phyloP scores from a whole-genome alignment of 192 early-diverging fungal species.

The Dissophora globulifera region DNA sequence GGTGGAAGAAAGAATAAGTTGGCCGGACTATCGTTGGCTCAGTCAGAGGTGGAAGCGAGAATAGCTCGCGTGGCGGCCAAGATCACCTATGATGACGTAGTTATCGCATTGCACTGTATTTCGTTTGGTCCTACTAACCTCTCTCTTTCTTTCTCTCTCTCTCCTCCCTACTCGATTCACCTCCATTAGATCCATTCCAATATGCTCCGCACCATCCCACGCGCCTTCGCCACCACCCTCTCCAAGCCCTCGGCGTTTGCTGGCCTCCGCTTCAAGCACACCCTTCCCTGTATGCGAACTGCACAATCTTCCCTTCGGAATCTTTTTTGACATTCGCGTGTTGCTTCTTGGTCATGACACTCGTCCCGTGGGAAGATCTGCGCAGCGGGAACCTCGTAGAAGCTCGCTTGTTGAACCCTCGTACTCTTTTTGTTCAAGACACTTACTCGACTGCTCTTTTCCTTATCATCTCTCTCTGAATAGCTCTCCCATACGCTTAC shows the following conservation, averaged over 20 bases:
- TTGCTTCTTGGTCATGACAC: too few species aligned
- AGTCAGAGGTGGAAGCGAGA: conserved; percentile 2
- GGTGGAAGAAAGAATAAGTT: not conserved
- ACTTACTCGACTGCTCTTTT: not conserved
- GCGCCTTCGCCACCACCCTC: conserved; percentile 28
- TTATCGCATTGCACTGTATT: too few species aligned
- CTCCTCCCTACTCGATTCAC: too few species aligned
- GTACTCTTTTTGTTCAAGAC: not conserved
- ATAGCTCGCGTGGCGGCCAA: too few species aligned
- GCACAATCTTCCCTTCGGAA: too few species aligned
- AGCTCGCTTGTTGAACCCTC: too few species aligned
- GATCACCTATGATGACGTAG: too few species aligned
- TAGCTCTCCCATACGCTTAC: conserved; percentile 51
- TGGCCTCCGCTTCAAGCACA: conserved; percentile 50
- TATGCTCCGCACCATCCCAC: conserved; percentile 46
- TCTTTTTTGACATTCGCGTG: too few species aligned
- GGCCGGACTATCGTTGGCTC: not conserved
- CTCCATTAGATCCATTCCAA: not conserved
- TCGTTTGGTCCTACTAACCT: too few species aligned
- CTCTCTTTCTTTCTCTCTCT: too few species aligned
- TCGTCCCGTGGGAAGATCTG: too few species aligned
- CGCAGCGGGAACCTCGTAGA: too few species aligned
- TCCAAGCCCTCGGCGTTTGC: conserved; percentile 45
- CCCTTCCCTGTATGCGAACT: conserved; percentile 31
- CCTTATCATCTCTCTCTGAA: not conserved